Base-by-base conservation (phyloP, 441 rosid species). In the Bruguiera hainesii region DNA sequence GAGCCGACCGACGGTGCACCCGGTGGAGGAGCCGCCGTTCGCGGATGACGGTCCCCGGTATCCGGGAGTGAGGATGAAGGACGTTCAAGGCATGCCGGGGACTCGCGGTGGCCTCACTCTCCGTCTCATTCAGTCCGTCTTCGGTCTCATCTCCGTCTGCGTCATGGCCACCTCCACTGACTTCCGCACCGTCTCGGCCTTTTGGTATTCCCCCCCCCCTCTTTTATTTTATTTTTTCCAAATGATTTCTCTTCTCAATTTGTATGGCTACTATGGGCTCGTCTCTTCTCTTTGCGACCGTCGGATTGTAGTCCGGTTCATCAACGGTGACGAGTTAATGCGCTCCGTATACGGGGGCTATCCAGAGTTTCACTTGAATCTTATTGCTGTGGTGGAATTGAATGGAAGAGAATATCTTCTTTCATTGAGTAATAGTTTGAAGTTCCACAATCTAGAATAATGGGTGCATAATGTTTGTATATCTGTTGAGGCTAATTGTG, bases 61-160 rank as follows among this genome's bases (percentile, higher is more conserved):
- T 64, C 89, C 86, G 3, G 78, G 85, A 57, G 79, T 79, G 65
- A 83, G 93, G 80, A 87, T 93, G 98, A 88, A 83, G 73, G 89
- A 88, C 71, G 65, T 86, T 18, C 96, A 90, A 55, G 96, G 97
- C 37, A 88, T 87, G 96, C 90, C 97, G 4, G 98, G 98, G 60
- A 93, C 96, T 8, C 71, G 71, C 55, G 98, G 93, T 7, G 90
- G 97, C 49, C 86, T 90, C 20, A 52, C 77, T 63, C 85, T 90
- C 63, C 91, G 97, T 19, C 79, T 87, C 78, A 68, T 53, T 42
- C 97, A 88, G 73, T 83, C 86, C 74, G 61, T 76, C 23, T 84
- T 89, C 29, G 87, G 89, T 49, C 61, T 75, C 42, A 71, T 85
- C 60, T 83, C 97, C 66, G 77, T 85, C 73, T 79, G 74, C 70